These are phyloP conservation scores for Naganishia onofrii DNA, from an alignment of 768 basidiomycete species.

Conservation along the genomic window DNA sequence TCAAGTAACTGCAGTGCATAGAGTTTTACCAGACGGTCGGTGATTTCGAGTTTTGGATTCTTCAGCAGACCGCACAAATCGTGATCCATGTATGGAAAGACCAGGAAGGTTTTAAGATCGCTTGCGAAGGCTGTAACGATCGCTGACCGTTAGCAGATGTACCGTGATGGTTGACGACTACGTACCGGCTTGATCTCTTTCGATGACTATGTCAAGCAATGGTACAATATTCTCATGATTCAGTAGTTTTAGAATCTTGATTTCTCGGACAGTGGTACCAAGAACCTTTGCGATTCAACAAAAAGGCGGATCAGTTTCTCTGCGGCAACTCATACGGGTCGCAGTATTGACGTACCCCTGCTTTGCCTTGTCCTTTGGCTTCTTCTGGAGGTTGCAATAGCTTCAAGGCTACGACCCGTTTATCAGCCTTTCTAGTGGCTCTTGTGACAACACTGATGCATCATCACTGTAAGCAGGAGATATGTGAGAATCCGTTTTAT, in stretches of 20 bases:
- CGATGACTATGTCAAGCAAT: slow-evolving; percentile 88
- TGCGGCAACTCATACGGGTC: background rate
- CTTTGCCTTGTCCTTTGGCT: slow-evolving; percentile 14
- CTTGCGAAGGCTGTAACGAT: slow-evolving; percentile 25
- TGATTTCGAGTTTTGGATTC: slow-evolving; percentile 75
- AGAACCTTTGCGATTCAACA: slow-evolving; percentile 56
- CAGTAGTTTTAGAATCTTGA: slow-evolving; percentile 89
- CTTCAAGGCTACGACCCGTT: slow-evolving; percentile 27
- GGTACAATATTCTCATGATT: slow-evolving; percentile 81
- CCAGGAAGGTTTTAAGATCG: slow-evolving; percentile 79
- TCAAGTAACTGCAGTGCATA: slow-evolving; percentile 96
- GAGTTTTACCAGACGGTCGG: slow-evolving; percentile 82
- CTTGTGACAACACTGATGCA: slow-evolving; percentile 27
- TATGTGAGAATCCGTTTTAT: background rate
- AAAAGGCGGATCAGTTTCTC: background rate
- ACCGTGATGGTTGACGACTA: background rate
- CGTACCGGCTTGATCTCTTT: slow-evolving; percentile 35
- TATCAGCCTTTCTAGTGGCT: slow-evolving; percentile 22
- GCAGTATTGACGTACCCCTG: slow-evolving; percentile 18
- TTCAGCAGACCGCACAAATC: slow-evolving; percentile 92
- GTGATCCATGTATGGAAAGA: slow-evolving; percentile 99
- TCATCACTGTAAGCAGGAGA: background rate
- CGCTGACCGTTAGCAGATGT: background rate
- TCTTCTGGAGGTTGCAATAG: slow-evolving; percentile 31
- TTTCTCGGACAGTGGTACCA: slow-evolving; percentile 92